Conservation (phyloP, 1,284 basidiomycete genomes). For the Heterobasidion occidentale region DNA sequence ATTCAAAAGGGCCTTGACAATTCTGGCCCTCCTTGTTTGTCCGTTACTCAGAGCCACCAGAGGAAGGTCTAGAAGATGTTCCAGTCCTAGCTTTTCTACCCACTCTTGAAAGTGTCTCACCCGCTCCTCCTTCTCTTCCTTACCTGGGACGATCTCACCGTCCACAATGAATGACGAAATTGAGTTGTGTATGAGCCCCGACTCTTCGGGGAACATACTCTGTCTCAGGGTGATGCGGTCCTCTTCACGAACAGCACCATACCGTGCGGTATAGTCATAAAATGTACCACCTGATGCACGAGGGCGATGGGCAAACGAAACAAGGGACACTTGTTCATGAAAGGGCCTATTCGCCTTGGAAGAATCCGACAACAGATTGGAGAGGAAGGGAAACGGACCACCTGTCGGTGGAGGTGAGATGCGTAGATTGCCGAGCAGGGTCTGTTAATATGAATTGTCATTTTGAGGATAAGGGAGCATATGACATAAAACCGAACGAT, state of each 20-base stretch:
- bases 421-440: slow-evolving; percentile 9
- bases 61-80: slow-evolving; percentile 69
- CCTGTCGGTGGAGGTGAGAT: slow-evolving; percentile 40
- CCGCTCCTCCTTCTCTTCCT: slow-evolving; percentile 16
- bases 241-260: slow-evolving; percentile 79
- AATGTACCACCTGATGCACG: slow-evolving; percentile 63
- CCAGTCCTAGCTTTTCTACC: slow-evolving; percentile 46
- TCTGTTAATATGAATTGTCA: background rate
- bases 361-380: slow-evolving; percentile 10
- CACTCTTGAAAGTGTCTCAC: slow-evolving; percentile 39
- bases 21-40: slow-evolving; percentile 83
- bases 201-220: slow-evolving; percentile 54
- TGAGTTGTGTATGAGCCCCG: slow-evolving; percentile 18
- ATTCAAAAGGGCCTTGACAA: slow-evolving; percentile 70
- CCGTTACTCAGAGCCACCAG: slow-evolving; percentile 84
- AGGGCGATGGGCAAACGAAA: slow-evolving; percentile 68
- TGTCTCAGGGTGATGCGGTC: slow-evolving; percentile 68
- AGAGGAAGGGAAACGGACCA: slow-evolving; percentile 71
- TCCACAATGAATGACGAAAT: slow-evolving; percentile 24
- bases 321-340: slow-evolving; percentile 52
- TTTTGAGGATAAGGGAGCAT: background rate
- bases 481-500: background rate
- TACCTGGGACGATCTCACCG: slow-evolving; percentile 8
- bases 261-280: slow-evolving; percentile 86
- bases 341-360: slow-evolving; percentile 8